Evolutionary conservation across 2,329 filamentous ascomycete species (phyloP).

Genomic region (Aureobasidium uvarum): DNA sequence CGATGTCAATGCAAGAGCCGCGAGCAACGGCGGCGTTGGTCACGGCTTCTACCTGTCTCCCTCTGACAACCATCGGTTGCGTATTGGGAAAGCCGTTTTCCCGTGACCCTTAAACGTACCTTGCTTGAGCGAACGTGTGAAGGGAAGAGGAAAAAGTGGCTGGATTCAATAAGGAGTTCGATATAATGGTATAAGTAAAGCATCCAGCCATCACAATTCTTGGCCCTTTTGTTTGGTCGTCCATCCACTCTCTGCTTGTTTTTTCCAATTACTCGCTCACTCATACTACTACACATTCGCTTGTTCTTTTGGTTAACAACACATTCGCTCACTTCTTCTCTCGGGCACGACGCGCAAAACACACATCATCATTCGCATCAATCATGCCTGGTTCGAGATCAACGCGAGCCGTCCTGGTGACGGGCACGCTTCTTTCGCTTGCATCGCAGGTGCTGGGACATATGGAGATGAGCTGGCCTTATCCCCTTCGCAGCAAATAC

Average conservation of each 20-base stretch:
- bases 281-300: slow-evolving; percentile 1
- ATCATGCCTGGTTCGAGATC: slow-evolving; percentile 12
- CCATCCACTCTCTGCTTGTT: slow-evolving; percentile 21
- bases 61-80: slow-evolving; percentile 23
- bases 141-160: slow-evolving; percentile 18
- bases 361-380: slow-evolving; percentile 9
- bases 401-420: slow-evolving; percentile 23
- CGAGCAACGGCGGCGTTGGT: slow-evolving; percentile 18
- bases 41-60: slow-evolving; percentile 8
- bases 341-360: background rate
- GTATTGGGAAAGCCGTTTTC: slow-evolving; percentile 25
- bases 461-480: slow-evolving; percentile 58
- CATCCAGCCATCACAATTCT: slow-evolving; percentile 15
- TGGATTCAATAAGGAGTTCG: slow-evolving; percentile 18
- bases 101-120: slow-evolving; percentile 24
- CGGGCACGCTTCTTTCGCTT: slow-evolving; percentile 23
- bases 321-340: background rate
- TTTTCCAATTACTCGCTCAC: background rate
- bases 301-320: background rate
- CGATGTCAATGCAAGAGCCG: slow-evolving; percentile 10
- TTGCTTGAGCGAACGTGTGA: slow-evolving; percentile 11
- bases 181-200: slow-evolving; percentile 24
- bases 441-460: slow-evolving; percentile 38
- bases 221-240: slow-evolving; percentile 19
- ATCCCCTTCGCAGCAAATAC: slow-evolving; percentile 53